Percentiles rank a stretch among this genome's conserved stretches.
Conservation (phyloP, 2,329 filamentous ascomycete species). For the Rugonectria rugulosa region DNA sequence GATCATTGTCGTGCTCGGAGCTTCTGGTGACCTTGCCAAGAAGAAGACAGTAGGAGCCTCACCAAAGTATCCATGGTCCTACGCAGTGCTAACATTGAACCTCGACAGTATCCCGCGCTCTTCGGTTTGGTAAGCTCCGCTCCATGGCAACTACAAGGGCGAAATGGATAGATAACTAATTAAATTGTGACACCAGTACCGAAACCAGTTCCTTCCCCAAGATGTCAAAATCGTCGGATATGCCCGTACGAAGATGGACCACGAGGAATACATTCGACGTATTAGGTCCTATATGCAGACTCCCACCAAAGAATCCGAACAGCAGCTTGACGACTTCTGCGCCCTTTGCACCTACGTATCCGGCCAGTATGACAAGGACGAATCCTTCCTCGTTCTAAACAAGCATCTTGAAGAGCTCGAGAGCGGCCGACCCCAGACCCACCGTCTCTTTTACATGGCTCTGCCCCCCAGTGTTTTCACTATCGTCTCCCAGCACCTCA, state of each 20-base stretch:
- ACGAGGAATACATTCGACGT: slow-evolving; percentile 90
- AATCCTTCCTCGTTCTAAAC: slow-evolving; percentile 86
- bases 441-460: slow-evolving; percentile 99
- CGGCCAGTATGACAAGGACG: slow-evolving; percentile 98
- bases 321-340: slow-evolving; percentile 92
- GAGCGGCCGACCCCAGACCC: slow-evolving; percentile 79
- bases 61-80: slow-evolving; percentile 22
- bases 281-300: slow-evolving; percentile 99
- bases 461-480: slow-evolving; percentile 98
- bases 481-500: slow-evolving; percentile 95
- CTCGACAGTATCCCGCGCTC: slow-evolving; percentile 84
- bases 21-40: slow-evolving; percentile 97
- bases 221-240: slow-evolving; percentile 98
- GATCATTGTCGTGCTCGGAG: slow-evolving; percentile 93
- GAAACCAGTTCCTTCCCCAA: slow-evolving; percentile 98
- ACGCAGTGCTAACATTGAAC: slow-evolving; percentile 34
- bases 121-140: slow-evolving; percentile 86
- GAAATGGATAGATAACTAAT: slow-evolving; percentile 16
- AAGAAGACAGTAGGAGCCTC: slow-evolving; percentile 87
- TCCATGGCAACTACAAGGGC: neutral
- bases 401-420: slow-evolving; percentile 88
- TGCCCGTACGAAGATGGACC: slow-evolving; percentile 99
- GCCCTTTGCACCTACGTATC: slow-evolving; percentile 89
- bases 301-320: slow-evolving; percentile 95
- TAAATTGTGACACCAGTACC: slow-evolving; percentile 68